Evolutionary conservation across 768 basidiomycete genomes (phyloP), one percentile per base, ranked within the genome.

Genomic region (Crucibulum laeve): DNA sequence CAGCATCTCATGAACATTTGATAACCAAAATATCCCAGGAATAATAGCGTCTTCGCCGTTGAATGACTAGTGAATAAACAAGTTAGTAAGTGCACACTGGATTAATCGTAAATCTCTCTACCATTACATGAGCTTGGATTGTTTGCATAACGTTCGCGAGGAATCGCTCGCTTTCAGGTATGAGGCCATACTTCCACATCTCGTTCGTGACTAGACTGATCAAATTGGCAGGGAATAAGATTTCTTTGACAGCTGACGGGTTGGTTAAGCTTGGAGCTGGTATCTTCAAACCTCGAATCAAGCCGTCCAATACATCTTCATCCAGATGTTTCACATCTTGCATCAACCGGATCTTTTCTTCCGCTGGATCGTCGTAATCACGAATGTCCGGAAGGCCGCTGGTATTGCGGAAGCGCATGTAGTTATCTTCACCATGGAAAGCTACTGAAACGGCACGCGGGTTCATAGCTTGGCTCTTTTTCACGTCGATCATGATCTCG

Each of bases 161-260:
- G 79, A 99, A 98, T 38, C 94, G 77, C 64, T 98, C 96, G 68
- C 92, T 95, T 65, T 99, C 96, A 13, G 83, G 76, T 52, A 98
- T 97, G 52, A 99, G 80, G 38, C 94, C 92, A 56, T 95, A 93
- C 66, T 96, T 97, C 96, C 96, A 98, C 96, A 99, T 99, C 66
- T 98, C 96, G 63, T 99, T 99, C n/a, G 93, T 95, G 52, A 96
- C 85, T 37, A 98, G 70, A 59, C 89, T 91, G 65, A 99, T 98
- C 47, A 99, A 79, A 63, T 98, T 97, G 19, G 96, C 94, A 8
- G 96, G 96, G 84, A 99, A 99, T 32, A 99, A 75, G 42, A 99
- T 93, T 63, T 99, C 96, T 66, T 97, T 97, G 49, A 91, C 84
- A 15, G 86, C 83, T n/a, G 93, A 89, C 1, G 93, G 89, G 56